A percentile compares a stretch with the other conserved stretches of the same genome.
phyloP scores from a whole-genome alignment of 495 filamentous ascomycete genomes.

The Penicillium mononematosum region DNA sequence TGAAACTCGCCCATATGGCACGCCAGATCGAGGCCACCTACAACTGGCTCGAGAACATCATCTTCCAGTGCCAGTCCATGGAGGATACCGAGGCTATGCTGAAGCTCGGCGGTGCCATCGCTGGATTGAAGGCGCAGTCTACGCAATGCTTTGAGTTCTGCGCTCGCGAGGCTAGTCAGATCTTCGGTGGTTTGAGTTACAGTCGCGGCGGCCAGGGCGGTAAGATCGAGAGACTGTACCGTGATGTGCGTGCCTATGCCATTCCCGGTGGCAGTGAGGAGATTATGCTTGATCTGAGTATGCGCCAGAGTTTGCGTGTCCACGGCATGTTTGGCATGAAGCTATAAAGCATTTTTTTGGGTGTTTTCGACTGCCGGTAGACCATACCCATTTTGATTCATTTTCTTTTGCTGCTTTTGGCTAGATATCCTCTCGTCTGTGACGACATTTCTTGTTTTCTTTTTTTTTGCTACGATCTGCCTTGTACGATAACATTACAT shows the following conservation, averaged over 20 bases:
- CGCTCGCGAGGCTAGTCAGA: constrained; percentile 93
- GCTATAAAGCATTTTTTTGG: constrained; percentile 54
- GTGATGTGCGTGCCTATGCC: constrained; percentile 96
- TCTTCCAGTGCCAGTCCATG: constrained; percentile 93
- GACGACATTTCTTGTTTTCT: not conserved
- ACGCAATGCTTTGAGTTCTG: constrained; percentile 97
- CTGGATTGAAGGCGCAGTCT: constrained; percentile 86
- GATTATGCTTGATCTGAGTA: constrained; percentile 98
- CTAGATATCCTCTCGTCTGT: constrained; percentile 12
- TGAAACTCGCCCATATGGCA: constrained; percentile 98
- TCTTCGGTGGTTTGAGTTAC: constrained; percentile 94
- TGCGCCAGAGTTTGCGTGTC: constrained; percentile 87
- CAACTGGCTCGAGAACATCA: constrained; percentile 95
- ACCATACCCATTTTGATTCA: not conserved
- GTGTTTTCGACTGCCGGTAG: not conserved
- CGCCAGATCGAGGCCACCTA: constrained; percentile 95
- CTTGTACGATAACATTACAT: constrained; percentile 8
- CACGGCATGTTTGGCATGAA: constrained; percentile 95
- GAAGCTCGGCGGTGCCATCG: constrained; percentile 91
- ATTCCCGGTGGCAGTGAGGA: constrained; percentile 97
- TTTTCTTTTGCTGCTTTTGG: not conserved
- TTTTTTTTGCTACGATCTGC: not conserved
- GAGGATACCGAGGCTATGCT: constrained; percentile 93
- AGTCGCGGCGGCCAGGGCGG: constrained; percentile 90
- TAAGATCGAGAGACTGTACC: constrained; percentile 92